Evolutionary conservation across 2,329 filamentous ascomycete genomes (phyloP).

Genomic region (Exserohilum rostratum): DNA sequence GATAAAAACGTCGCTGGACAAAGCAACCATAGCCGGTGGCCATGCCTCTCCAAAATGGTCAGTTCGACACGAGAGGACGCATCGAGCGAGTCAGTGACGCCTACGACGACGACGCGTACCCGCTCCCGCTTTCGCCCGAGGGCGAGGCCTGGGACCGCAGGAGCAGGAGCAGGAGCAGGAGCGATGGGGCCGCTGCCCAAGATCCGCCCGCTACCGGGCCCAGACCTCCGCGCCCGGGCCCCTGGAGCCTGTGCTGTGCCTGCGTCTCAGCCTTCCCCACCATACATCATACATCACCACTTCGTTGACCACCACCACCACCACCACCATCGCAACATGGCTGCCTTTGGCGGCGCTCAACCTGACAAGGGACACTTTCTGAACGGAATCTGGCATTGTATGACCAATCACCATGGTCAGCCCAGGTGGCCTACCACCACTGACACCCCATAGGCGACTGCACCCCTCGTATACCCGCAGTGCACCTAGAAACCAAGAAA

Average conservation of each 20-base stretch:
- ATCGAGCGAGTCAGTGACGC: too few relatives aligned
- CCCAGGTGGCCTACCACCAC: neutral
- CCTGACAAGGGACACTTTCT: slow-evolving; percentile 26
- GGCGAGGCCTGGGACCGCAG: too few relatives aligned
- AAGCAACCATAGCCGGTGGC: too few relatives aligned
- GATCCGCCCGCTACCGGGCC: too few relatives aligned
- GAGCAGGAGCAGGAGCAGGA: too few relatives aligned
- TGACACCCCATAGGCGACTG: slow-evolving; percentile 57
- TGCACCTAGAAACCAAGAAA: slow-evolving; percentile 64
- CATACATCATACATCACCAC: neutral
- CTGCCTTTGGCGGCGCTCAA: slow-evolving; percentile 16
- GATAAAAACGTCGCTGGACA: neutral
- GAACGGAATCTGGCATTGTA: slow-evolving; percentile 39
- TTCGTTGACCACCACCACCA: too few relatives aligned
- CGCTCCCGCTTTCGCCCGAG: too few relatives aligned
- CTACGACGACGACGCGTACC: too few relatives aligned
- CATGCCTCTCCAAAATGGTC: too few relatives aligned
- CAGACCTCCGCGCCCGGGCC: neutral
- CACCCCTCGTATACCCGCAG: slow-evolving; percentile 58
- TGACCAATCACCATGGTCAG: neutral
- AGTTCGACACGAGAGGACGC: too few relatives aligned
- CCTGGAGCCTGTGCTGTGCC: too few relatives aligned
- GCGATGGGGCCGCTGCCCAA: too few relatives aligned
- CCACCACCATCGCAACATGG: slow-evolving; percentile 19
- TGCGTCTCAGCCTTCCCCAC: neutral